Evolutionary conservation across 805 yeast species (phyloP).

Genomic region (Sungouiella blattae): DNA sequence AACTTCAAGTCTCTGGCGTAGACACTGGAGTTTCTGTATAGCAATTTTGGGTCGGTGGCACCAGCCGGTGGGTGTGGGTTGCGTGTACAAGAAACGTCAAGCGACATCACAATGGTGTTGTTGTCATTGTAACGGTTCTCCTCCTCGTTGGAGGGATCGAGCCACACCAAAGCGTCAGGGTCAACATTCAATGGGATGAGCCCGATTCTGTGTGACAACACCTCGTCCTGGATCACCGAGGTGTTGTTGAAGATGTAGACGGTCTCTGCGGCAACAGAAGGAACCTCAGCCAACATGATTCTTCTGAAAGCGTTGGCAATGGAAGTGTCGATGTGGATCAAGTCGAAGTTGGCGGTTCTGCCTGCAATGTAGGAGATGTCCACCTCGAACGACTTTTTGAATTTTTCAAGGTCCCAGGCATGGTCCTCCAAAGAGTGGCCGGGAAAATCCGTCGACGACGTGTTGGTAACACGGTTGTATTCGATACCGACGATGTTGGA

Average conservation of each 20-base stretch:
- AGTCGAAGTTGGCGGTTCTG: constrained; percentile 80
- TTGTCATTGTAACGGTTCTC: constrained; percentile 73
- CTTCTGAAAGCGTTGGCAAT: constrained; percentile 95
- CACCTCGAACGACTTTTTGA: constrained; percentile 64
- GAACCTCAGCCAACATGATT: constrained; percentile 95
- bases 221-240: constrained; percentile 96
- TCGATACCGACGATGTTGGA: constrained; percentile 77
- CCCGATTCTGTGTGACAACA: constrained; percentile 92
- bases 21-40: constrained; percentile 80
- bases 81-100: constrained; percentile 79
- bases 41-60: constrained; percentile 75
- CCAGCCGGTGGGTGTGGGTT: constrained; percentile 80
- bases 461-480: constrained; percentile 86
- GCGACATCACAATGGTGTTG: constrained; percentile 80
- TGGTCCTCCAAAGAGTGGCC: constrained; percentile 69
- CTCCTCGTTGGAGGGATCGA: constrained; percentile 60
- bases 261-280: constrained; percentile 91
- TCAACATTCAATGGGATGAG: constrained; percentile 85
- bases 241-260: constrained; percentile 91
- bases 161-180: constrained; percentile 87
- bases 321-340: constrained; percentile 84
- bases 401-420: constrained; percentile 82
- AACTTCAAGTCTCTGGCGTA: constrained; percentile 87
- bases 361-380: constrained; percentile 62
- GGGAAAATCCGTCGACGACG: constrained; percentile 87